A percentile compares a stretch with the other conserved stretches of the same genome.
Conservation (phyloP, 23 red algal species). For the Agarophyton chilense region DNA sequence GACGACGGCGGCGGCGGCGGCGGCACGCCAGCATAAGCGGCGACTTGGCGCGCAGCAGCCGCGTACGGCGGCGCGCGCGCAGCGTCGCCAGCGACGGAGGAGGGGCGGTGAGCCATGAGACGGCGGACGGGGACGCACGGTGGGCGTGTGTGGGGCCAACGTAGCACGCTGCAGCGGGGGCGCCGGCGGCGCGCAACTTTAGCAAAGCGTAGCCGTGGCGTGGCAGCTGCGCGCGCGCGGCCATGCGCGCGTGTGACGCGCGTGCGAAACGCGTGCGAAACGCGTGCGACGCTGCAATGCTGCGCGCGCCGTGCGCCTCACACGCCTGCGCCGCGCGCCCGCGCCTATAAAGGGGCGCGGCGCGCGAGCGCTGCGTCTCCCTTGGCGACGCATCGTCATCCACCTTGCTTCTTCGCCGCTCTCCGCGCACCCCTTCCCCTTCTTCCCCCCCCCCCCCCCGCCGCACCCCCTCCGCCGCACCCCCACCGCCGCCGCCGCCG, state of each 20-base stretch:
- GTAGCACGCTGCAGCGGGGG: too few relatives aligned
- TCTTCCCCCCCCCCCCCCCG: neutral
- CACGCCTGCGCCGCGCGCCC: too few relatives aligned
- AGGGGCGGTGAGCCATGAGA: neutral
- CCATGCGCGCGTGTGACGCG: neutral
- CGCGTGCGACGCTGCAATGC: too few relatives aligned
- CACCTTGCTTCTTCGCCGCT: too few relatives aligned
- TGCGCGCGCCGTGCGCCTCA: too few relatives aligned
- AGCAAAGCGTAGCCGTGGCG: too few relatives aligned
- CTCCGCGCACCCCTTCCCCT: neutral
- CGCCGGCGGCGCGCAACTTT: too few relatives aligned
- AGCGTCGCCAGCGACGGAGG: neutral
- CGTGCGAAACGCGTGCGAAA: neutral
- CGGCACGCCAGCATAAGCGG: neutral
- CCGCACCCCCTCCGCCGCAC: neutral
- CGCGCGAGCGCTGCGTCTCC: too few relatives aligned
- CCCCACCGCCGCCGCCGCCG: neutral
- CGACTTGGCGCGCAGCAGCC: neutral
- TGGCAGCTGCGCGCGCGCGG: neutral
- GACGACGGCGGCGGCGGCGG: constrained; percentile 6
- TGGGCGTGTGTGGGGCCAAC: neutral
- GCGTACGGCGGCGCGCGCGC: neutral
- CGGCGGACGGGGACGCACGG: neutral
- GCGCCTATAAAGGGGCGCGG: too few relatives aligned
- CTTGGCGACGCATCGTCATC: too few relatives aligned